phyloP scores from a whole-genome alignment of 2,329 filamentous ascomycete genomes.

The Fusarium continuum region DNA sequence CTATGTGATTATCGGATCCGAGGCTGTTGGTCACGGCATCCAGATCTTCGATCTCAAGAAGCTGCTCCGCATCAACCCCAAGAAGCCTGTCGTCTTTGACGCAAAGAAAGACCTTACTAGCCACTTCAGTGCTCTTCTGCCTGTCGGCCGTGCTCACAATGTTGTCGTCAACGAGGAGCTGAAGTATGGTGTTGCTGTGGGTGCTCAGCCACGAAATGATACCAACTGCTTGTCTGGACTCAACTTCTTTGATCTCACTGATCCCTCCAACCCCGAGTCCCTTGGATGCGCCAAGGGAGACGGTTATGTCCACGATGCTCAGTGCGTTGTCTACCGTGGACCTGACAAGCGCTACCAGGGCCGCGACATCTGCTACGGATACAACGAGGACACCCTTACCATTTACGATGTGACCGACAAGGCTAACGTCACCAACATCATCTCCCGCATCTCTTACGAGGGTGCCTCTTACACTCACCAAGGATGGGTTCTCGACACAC shows the following conservation, averaged over 20 bases:
- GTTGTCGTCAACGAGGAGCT: constrained; percentile 60
- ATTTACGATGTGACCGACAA: constrained; percentile 64
- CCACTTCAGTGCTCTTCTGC: constrained; percentile 46
- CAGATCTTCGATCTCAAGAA: constrained; percentile 71
- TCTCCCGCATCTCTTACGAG: constrained; percentile 63
- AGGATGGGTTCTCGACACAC: constrained; percentile 60
- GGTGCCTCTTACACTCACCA: constrained; percentile 68
- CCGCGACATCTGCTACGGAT: constrained; percentile 65
- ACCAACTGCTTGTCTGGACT: constrained; percentile 59
- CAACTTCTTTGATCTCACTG: constrained; percentile 66
- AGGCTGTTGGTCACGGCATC: constrained; percentile 63
- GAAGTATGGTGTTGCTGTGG: constrained; percentile 57
- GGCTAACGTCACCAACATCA: constrained; percentile 54
- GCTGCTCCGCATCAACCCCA: constrained; percentile 57
- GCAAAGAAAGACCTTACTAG: constrained; percentile 49
- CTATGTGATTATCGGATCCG: constrained; percentile 53
- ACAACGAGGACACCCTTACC: constrained; percentile 63
- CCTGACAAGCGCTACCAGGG: constrained; percentile 59
- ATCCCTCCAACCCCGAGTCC: constrained; percentile 61
- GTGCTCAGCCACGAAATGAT: constrained; percentile 51
- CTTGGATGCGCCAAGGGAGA: constrained; percentile 64
- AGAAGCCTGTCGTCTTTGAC: constrained; percentile 49
- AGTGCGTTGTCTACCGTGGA: constrained; percentile 64
- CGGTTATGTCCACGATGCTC: constrained; percentile 69
- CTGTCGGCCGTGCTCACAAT: constrained; percentile 59